phyloP scores from a whole-genome alignment of 345 rosid species.

The Rhodamnia argentea region DNA sequence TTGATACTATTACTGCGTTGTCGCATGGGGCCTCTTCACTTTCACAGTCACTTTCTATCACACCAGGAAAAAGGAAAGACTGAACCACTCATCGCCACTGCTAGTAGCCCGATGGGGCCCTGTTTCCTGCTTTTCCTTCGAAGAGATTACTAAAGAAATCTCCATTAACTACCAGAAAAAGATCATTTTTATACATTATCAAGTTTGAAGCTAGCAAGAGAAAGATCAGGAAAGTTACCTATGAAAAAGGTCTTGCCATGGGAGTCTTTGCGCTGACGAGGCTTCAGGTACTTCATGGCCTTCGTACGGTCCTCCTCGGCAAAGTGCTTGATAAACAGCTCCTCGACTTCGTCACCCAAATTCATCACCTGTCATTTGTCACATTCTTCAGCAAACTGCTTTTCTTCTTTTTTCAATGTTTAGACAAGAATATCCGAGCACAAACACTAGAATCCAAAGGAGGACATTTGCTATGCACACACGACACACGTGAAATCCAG shows the following conservation, averaged over 20 bases:
- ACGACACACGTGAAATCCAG: background rate
- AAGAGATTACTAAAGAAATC: background rate
- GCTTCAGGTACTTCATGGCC: conserved; percentile 86
- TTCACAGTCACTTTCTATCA: background rate
- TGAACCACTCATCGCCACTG: background rate
- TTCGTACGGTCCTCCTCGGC: conserved; percentile 76
- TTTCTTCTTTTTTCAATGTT: background rate
- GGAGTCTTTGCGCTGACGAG: conserved; percentile 73
- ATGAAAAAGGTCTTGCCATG: conserved; percentile 84
- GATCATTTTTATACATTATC: background rate
- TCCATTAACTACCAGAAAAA: background rate
- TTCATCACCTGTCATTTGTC: conserved; percentile 65
- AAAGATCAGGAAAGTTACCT: conserved; percentile 36
- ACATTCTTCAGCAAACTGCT: conserved; percentile 12
- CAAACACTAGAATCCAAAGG: background rate
- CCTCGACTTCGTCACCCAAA: conserved; percentile 84
- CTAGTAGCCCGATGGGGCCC: conserved; percentile 41
- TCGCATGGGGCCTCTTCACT: background rate
- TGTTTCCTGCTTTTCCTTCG: background rate
- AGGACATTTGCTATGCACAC: background rate
- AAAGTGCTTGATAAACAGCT: conserved; percentile 70
- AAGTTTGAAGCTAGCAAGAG: background rate
- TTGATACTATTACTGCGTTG: background rate
- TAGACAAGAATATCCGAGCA: conserved; percentile 7
- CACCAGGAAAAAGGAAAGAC: background rate